Conservation (phyloP, 345 rosid species). For the Firmiana major region DNA sequence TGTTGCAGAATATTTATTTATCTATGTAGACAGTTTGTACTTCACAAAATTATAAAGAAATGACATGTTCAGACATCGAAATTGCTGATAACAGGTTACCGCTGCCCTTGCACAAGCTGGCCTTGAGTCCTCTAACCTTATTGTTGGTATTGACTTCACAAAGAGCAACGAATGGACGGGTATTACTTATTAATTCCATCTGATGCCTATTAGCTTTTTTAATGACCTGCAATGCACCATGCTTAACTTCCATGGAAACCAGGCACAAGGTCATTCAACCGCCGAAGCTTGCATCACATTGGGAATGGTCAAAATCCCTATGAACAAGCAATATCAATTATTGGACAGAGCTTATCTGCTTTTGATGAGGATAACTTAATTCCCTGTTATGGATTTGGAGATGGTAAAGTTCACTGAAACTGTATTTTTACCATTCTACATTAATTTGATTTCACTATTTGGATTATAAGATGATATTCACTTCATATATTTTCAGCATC, state of each 20-base stretch:
- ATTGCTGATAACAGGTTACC: constrained; percentile 53
- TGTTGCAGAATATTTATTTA: neutral
- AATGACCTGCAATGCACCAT: constrained; percentile 9
- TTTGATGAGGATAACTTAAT: constrained; percentile 81
- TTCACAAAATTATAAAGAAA: constrained; percentile 4
- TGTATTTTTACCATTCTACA: neutral
- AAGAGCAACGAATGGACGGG: constrained; percentile 99
- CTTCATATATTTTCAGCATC: constrained; percentile 47
- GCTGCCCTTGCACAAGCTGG: constrained; percentile 80
- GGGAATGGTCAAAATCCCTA: constrained; percentile 62
- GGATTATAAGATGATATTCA: constrained; percentile 23
- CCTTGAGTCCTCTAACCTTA: constrained; percentile 91
- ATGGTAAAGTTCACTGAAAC: constrained; percentile 35
- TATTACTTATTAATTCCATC: constrained; percentile 24
- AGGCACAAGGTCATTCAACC: constrained; percentile 73
- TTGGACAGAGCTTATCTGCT: constrained; percentile 67
- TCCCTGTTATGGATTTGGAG: constrained; percentile 82
- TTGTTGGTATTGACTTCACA: constrained; percentile 91
- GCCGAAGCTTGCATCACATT: constrained; percentile 60
- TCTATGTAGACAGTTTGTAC: neutral
- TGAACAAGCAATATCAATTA: constrained; percentile 75
- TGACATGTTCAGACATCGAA: neutral
- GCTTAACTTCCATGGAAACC: constrained; percentile 23
- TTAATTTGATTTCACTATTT: neutral
- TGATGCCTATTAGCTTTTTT: neutral